phyloP scores from a whole-genome alignment of 164 flowering plant genomes.

The Chloranthus sessilifolius region DNA sequence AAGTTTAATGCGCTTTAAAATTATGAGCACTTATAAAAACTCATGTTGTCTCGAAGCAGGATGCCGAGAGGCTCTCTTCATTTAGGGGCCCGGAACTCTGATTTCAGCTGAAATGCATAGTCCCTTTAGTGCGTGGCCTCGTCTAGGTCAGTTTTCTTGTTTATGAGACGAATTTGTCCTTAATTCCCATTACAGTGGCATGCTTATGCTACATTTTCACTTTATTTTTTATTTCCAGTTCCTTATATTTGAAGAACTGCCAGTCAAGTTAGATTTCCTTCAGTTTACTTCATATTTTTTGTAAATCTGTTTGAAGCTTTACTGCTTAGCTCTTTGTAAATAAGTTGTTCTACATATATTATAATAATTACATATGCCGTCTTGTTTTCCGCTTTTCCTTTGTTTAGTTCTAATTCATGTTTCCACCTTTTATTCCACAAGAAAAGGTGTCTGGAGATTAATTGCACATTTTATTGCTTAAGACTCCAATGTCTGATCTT shows the following conservation, averaged over 20 bases:
- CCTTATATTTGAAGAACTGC: slow-evolving; percentile 24
- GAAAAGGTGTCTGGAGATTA: not conserved
- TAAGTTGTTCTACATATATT: slow-evolving; percentile 18
- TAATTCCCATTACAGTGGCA: slow-evolving; percentile 51
- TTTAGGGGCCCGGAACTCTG: slow-evolving; percentile 92
- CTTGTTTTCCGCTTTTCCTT: too few species aligned
- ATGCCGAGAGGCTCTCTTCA: slow-evolving; percentile 85
- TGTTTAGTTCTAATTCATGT: too few species aligned
- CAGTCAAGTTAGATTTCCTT: slow-evolving; percentile 28
- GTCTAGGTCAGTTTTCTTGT: slow-evolving; percentile 90
- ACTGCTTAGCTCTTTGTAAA: slow-evolving; percentile 14
- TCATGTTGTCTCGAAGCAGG: slow-evolving; percentile 98
- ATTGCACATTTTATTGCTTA: not conserved
- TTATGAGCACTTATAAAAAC: slow-evolving; percentile 67
- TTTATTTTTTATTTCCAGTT: slow-evolving; percentile 40
- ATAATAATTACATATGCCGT: not conserved
- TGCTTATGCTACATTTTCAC: slow-evolving; percentile 45
- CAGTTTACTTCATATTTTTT: slow-evolving; percentile 12
- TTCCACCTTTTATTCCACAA: slow-evolving; percentile 2
- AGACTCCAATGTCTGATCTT: slow-evolving; percentile 2
- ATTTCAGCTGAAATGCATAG: slow-evolving; percentile 79
- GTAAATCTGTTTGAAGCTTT: slow-evolving; percentile 9
- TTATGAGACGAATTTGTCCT: slow-evolving; percentile 47
- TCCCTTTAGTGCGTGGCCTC: slow-evolving; percentile 88
- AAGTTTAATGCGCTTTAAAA: slow-evolving; percentile 41